These are phyloP conservation scores for Thamnidium elegans DNA, from an alignment of 192 early-diverging fungal genomes.

Conservation along the genomic window DNA sequence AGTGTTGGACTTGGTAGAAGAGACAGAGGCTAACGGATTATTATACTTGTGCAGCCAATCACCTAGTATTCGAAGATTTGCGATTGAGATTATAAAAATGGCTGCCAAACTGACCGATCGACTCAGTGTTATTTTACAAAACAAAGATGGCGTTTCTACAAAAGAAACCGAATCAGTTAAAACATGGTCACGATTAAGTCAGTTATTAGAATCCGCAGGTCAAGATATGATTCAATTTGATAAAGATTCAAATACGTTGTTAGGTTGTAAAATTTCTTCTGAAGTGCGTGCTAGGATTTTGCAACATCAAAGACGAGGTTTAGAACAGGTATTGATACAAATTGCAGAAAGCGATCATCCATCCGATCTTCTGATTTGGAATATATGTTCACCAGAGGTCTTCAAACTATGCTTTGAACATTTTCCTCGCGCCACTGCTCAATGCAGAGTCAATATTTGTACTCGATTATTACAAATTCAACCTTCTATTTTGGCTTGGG, in stretches of 20 bases:
- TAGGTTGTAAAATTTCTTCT: slow-evolving; percentile 39
- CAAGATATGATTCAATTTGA: slow-evolving; percentile 52
- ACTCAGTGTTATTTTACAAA: slow-evolving; percentile 28
- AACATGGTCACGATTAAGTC: slow-evolving; percentile 32
- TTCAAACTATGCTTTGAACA: slow-evolving; percentile 58
- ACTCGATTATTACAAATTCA: slow-evolving; percentile 62
- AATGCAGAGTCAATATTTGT: slow-evolving; percentile 57
- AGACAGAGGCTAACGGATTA: slow-evolving; percentile 73
- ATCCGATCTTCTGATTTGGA: slow-evolving; percentile 65
- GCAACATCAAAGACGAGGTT: slow-evolving; percentile 50
- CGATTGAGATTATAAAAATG: slow-evolving; percentile 57
- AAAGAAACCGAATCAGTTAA: background rate
- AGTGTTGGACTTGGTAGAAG: slow-evolving; percentile 53
- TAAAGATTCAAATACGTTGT: slow-evolving; percentile 43
- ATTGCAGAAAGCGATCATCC: slow-evolving; percentile 57
- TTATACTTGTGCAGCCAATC: slow-evolving; percentile 63
- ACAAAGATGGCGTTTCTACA: background rate
- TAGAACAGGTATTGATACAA: slow-evolving; percentile 52
- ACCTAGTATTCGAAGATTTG: slow-evolving; percentile 55
- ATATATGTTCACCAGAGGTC: slow-evolving; percentile 63
- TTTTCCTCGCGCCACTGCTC: slow-evolving; percentile 42
- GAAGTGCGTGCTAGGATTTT: slow-evolving; percentile 42
- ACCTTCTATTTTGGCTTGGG: slow-evolving; percentile 51
- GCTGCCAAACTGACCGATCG: slow-evolving; percentile 49
- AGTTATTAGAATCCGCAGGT: slow-evolving; percentile 37